A percentile compares a stretch with the other conserved stretches of the same genome.
phyloP scores from a whole-genome alignment of 2,329 filamentous ascomycete genomes.

The Phialocephala sp. region DNA sequence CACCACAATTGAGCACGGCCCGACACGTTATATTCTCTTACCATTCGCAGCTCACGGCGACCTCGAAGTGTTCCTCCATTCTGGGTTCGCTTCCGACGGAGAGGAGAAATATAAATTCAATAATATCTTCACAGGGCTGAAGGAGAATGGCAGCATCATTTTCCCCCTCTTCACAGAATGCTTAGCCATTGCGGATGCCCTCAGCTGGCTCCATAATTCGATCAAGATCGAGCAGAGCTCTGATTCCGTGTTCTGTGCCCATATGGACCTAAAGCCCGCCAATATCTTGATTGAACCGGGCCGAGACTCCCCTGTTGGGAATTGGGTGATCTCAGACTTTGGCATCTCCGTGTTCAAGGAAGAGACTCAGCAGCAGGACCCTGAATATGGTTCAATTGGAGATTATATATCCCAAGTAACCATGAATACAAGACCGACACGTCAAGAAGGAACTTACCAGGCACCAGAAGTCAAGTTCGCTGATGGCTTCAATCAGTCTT shows the following conservation, averaged over 20 bases:
- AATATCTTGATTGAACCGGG: background rate
- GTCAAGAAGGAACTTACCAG: slow-evolving; percentile 3
- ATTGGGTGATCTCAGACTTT: slow-evolving; percentile 1
- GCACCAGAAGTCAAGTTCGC: background rate
- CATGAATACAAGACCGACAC: background rate
- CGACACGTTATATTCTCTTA: background rate
- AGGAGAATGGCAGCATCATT: background rate
- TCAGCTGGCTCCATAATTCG: background rate
- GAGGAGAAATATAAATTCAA: background rate
- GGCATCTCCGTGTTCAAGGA: background rate
- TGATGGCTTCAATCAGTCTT: background rate
- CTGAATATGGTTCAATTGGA: background rate
- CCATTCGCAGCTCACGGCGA: background rate
- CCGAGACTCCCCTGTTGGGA: background rate
- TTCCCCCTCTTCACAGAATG: background rate
- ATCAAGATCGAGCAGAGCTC: background rate
- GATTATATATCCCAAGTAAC: background rate
- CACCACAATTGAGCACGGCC: background rate
- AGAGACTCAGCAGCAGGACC: background rate
- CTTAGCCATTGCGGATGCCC: background rate
- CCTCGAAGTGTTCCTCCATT: background rate
- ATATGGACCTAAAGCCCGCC: background rate
- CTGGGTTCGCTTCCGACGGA: background rate
- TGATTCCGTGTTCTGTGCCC: background rate
- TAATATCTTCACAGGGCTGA: background rate